These are phyloP conservation scores for Cinchona pubescens DNA, from an alignment of 257 asterid species.

Conservation along the genomic window DNA sequence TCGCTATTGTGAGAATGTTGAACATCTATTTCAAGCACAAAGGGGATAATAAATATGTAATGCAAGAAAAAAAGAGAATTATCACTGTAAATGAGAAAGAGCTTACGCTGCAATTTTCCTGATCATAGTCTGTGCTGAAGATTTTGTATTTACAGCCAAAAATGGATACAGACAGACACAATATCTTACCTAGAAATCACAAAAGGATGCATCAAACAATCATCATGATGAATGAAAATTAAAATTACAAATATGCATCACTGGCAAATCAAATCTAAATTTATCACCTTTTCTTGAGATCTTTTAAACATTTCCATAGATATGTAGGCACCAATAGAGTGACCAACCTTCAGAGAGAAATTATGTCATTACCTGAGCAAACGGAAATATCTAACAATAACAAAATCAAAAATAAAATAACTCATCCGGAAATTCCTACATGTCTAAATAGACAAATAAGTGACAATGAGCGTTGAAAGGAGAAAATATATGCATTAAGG, in stretches of 20 bases:
- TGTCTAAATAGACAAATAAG: neutral
- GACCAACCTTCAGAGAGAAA: conserved; percentile 70
- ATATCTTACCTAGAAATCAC: conserved; percentile 49
- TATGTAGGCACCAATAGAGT: conserved; percentile 83
- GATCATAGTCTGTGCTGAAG: conserved; percentile 59
- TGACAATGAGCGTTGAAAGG: neutral
- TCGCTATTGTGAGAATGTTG: neutral
- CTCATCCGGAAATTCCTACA: neutral
- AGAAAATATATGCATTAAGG: neutral
- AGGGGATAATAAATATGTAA: neutral
- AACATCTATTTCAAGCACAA: neutral
- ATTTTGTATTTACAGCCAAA: conserved; percentile 62
- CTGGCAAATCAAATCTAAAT: neutral
- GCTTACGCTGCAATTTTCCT: conserved; percentile 51
- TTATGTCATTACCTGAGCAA: conserved; percentile 17
- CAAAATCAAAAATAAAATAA: neutral
- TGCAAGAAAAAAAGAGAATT: conserved; percentile 3
- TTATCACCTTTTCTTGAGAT: conserved; percentile 61
- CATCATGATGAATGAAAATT: conserved; percentile 1
- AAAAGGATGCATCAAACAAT: conserved; percentile 18
- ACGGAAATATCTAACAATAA: neutral
- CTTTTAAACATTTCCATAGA: conserved; percentile 65
- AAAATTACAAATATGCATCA: neutral
- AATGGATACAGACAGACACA: conserved; percentile 78
- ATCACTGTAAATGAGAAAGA: conserved; percentile 27